Percentiles rank a stretch among this genome's conserved stretches.
Evolutionary conservation across 352 stramenopile genomes (phyloP).

Genomic region (Globisporangium parvum): DNA sequence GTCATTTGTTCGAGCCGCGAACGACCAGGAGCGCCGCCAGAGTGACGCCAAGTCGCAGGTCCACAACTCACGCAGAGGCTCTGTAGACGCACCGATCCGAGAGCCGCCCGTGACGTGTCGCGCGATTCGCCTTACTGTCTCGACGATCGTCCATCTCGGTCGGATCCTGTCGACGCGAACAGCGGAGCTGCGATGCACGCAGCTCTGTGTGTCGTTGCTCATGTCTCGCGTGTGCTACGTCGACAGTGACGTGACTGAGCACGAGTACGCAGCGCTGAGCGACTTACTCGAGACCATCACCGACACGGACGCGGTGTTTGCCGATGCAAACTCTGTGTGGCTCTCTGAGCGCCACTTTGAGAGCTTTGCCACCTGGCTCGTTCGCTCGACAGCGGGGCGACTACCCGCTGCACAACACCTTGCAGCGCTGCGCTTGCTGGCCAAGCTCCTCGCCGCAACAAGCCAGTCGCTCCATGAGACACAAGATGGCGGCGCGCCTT

Average conservation of each 20-base stretch:
- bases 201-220: slow-evolving; percentile 8
- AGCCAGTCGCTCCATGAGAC: too few species aligned
- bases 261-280: background rate
- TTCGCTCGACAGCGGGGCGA: background rate
- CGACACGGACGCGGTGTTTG: background rate
- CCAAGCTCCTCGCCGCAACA: background rate
- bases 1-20: background rate
- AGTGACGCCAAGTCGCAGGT: background rate
- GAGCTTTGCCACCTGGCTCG: background rate
- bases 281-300: background rate
- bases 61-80: background rate
- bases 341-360: background rate
- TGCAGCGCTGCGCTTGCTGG: background rate
- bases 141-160: slow-evolving; percentile 7
- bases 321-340: background rate
- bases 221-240: slow-evolving; percentile 9
- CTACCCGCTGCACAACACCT: background rate
- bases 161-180: background rate
- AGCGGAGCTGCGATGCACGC: background rate
- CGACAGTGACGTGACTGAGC: background rate
- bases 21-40: background rate
- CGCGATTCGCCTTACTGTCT: slow-evolving; percentile 1
- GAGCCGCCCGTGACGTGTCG: background rate
- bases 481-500: background rate
- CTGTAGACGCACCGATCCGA: background rate